Conservation (phyloP, 805 yeast genomes). For the Pichia kluyveri region DNA sequence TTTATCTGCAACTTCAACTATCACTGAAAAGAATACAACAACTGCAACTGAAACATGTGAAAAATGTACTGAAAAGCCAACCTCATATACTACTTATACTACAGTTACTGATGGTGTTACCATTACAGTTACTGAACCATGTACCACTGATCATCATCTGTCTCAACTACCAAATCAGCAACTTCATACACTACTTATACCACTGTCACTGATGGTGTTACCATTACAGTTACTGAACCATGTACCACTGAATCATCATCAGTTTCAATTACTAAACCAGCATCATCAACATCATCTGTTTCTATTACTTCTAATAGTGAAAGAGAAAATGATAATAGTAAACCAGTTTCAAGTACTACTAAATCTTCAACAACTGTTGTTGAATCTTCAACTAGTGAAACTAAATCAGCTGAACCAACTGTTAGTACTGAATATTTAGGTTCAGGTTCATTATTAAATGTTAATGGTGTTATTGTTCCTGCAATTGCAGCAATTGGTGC, state of each 20-base stretch:
- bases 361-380: background rate
- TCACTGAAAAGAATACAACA: background rate
- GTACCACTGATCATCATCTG: background rate
- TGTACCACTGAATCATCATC: background rate
- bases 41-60: constrained; percentile 3
- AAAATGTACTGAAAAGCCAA: background rate
- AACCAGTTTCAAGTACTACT: background rate
- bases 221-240: constrained; percentile 4
- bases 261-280: background rate
- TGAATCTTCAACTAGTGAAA: background rate
- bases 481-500: background rate
- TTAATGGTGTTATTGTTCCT: background rate
- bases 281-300: too few relatives aligned
- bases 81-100: constrained; percentile 6
- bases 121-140: constrained; percentile 4
- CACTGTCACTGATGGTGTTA: constrained; percentile 7
- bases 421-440: background rate
- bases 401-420: background rate
- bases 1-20: background rate
- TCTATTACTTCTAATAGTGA: too few relatives aligned
- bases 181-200: constrained; percentile 6
- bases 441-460: background rate
- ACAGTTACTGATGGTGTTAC: constrained; percentile 9
- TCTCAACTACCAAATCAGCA: background rate
- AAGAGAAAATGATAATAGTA: background rate